Evolutionary conservation across 352 stramenopile species (phyloP).

Genomic region (Lagenidium giganteum): DNA sequence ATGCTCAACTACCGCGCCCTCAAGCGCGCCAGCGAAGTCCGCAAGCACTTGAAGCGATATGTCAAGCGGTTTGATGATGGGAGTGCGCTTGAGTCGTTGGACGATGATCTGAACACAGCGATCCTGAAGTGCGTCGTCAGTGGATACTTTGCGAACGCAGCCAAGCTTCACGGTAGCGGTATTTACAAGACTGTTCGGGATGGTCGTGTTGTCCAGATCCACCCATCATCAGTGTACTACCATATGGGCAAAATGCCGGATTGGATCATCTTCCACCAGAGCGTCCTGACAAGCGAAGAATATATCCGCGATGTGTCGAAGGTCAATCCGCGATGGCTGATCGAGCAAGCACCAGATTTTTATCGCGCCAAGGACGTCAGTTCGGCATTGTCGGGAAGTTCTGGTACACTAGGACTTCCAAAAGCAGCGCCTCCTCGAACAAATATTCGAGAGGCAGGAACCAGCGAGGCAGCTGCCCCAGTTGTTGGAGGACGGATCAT

Average conservation of each 20-base stretch:
- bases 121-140: conserved; percentile 54
- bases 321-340: conserved; percentile 63
- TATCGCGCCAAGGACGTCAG: conserved; percentile 62
- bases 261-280: conserved; percentile 97
- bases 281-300: conserved; percentile 96
- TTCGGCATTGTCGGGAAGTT: conserved; percentile 44
- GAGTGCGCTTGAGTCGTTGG: too few relatives aligned
- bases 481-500: conserved; percentile 40
- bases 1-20: conserved; percentile 47
- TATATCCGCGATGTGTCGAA: conserved; percentile 65
- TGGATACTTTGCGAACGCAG: conserved; percentile 93
- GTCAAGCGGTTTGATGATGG: conserved; percentile 38
- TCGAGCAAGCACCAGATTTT: conserved; percentile 49
- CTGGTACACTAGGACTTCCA: conserved; percentile 40
- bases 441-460: conserved; percentile 14
- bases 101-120: conserved; percentile 12
- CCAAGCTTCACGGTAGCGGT: conserved; percentile 89
- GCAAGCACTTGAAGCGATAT: conserved; percentile 52
- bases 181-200: conserved; percentile 54
- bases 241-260: conserved; percentile 84
- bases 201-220: conserved; percentile 50
- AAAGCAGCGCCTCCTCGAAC: conserved; percentile 14
- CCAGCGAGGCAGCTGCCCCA: conserved; percentile 16
- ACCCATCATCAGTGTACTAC: conserved; percentile 63
- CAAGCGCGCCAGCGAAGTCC: conserved; percentile 48